Evolutionary conservation across 1,139 yeast species (phyloP), one percentile per base, ranked within the genome.

Genomic region (Zhuliangozyma parablackwelliae): DNA sequence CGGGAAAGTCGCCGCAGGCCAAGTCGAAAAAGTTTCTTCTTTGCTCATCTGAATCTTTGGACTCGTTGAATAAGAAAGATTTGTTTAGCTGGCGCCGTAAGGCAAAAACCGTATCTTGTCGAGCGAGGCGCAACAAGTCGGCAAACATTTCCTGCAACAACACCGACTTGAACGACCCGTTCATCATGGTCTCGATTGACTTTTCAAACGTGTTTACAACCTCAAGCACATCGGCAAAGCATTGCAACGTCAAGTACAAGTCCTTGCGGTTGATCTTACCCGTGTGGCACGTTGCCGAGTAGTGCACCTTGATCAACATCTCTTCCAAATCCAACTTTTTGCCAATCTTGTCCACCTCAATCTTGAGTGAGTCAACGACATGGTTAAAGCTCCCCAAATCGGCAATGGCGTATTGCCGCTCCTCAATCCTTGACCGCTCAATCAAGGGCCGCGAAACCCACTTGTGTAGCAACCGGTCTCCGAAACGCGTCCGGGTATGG

Each of bases 391-490:
- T 53, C n/a, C 65, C 64, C 30, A 89, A 61, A 45, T 82, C 84
- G 3, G 70, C 75, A 3, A 88, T 71, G 0, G 95, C 90, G 29
- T 75, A 73, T 2, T 73, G 61, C 28, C 98, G 69, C 16, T 69
- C 67, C 40, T 72, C 72, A 6, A 89, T 80, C n/a, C 60, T 59
- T 1, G 59, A 63, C 25, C 67, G 59, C 30, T 78, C 68, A 0
- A 77, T 59, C 27, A 90, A 65, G 1, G 98, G 98, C 43, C 73
- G 67, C 1, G 80, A 69, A 0, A 90, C 62, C 98, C 98, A 92
- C 34, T 72, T 66, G 26, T 69, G 69, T 13, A 92, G 56, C 41
- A 77, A 51, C 38, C 96, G 61, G 35, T 69, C 73, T 0, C 98
- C 98, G 59, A 82, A 84, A 26, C 72, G 69, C 0, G 97, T 87